Evolutionary conservation across 192 early-diverging fungal genomes (phyloP), one percentile per base, ranked within the genome.

Genomic region (Chytriomyces sp.): DNA sequence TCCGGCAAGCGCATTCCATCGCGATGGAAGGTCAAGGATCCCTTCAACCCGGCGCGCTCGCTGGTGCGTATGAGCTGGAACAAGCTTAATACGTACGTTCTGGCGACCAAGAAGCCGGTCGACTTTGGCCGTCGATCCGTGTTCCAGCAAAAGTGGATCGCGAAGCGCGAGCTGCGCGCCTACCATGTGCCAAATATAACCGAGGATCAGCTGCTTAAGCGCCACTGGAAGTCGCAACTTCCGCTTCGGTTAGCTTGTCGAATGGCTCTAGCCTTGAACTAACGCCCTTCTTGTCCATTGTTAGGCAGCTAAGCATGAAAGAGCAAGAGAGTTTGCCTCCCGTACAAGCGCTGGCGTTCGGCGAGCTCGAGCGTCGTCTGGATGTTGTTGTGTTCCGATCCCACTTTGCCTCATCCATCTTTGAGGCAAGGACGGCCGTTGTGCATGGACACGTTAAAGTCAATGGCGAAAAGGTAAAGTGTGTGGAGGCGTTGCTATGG

Each of bases 21-120:
- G 44, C n/a, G 44, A 49, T n/a, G n/a, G n/a, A n/a, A 78, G 77
- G 79, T 84, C 52, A 74, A 75, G 56, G 72, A 81, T 32, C 80
- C 77, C 8, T 82, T 77, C 69, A 49, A 52, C 55, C 75, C 75
- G 22, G 6, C 58, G 59, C 81, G 89, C 62, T 78, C 85, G 65
- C 88, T 96, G 55, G 84, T 95, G 58, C 91, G 94, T 64, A 93
- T 97, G 94, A 93, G 93, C 40, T 99, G 97, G 97, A 88, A 95
- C 85, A 90, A 90, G 74, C 87, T 89, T 82, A 97, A 96, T 81
- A 84, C 96, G 59, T 96, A 88, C 86, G 92, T 91, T 77, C 85
- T 96, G 56, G 82, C 87, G 26, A 7, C 19, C 12, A 7, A n/a
- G 3, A 64, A 39, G 19, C 39, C 12, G 12, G 36, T n/a, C 8